These are phyloP conservation scores for Botrytis elliptica DNA, from an alignment of 2,329 filamentous ascomycete genomes.

Conservation along the genomic window DNA sequence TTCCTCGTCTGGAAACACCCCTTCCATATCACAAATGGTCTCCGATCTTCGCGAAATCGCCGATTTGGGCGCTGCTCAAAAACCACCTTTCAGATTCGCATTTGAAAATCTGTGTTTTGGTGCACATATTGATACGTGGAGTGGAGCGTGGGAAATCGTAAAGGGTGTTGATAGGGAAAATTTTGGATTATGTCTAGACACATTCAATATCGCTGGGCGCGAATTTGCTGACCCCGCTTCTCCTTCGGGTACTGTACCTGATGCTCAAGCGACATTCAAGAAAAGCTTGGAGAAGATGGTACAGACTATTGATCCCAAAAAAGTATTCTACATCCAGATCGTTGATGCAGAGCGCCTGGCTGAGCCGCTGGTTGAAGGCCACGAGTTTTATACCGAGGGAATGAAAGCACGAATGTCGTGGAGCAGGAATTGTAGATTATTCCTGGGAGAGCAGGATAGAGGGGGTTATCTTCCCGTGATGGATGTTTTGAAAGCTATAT, in stretches of 20 bases:
- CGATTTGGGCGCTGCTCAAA: constrained; percentile 60
- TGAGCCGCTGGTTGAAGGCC: constrained; percentile 54
- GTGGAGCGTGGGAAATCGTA: constrained; percentile 68
- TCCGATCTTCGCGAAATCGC: constrained; percentile 63
- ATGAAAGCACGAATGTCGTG: constrained; percentile 72
- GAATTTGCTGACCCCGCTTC: constrained; percentile 68
- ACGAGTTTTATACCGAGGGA: constrained; percentile 56
- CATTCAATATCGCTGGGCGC: constrained; percentile 72
- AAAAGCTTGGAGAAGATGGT: constrained; percentile 36
- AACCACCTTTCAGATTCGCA: constrained; percentile 61
- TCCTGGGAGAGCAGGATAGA: constrained; percentile 47
- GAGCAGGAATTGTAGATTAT: constrained; percentile 72
- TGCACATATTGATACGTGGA: constrained; percentile 69
- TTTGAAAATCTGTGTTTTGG: constrained; percentile 76
- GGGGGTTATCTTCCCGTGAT: constrained; percentile 60
- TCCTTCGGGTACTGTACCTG: constrained; percentile 31
- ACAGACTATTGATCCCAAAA: constrained; percentile 31
- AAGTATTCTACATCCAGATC: constrained; percentile 72
- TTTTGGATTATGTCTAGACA: constrained; percentile 76
- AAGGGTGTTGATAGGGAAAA: constrained; percentile 63
- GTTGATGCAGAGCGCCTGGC: constrained; percentile 68
- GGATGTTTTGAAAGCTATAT: constrained; percentile 52
- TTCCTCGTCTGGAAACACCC: constrained; percentile 41
- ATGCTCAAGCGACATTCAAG: constrained; percentile 46
- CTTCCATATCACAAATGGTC: constrained; percentile 56